These are phyloP conservation scores for Syncephalis fuscata DNA, from an alignment of 371 early-diverging fungal species.

Conservation along the genomic window DNA sequence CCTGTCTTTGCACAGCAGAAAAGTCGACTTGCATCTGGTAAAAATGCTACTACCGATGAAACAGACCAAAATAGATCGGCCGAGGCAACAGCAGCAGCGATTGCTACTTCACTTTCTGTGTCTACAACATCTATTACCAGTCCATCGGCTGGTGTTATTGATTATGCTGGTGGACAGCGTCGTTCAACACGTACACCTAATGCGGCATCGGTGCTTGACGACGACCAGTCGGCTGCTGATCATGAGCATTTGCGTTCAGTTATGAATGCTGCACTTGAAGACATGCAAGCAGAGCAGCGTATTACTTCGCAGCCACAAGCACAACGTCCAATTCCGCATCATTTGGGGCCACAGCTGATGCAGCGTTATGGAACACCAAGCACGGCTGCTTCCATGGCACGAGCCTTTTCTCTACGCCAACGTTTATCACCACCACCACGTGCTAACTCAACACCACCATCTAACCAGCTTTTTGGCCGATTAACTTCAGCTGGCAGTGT, in stretches of 20 bases:
- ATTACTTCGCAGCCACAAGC: too few species aligned
- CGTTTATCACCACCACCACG: conserved; percentile 19
- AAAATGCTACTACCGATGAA: too few species aligned
- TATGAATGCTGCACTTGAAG: conserved; percentile 32
- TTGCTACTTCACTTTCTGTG: conserved; percentile 4
- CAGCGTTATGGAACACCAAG: neutral
- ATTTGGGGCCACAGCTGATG: too few species aligned
- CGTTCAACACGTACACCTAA: conserved; percentile 1
- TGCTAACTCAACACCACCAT: conserved; percentile 26
- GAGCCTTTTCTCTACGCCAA: conserved; percentile 2
- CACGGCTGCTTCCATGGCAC: conserved; percentile 1
- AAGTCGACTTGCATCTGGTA: conserved; percentile 10
- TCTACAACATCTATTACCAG: conserved; percentile 6
- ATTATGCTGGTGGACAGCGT: conserved; percentile 13
- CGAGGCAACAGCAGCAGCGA: conserved; percentile 16
- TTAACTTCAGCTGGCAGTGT: too few species aligned
- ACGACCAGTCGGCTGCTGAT: conserved; percentile 5
- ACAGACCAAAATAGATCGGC: conserved; percentile 19
- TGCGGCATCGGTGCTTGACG: conserved; percentile 1
- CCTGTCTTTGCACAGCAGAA: conserved; percentile 52
- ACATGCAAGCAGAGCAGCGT: conserved; percentile 13
- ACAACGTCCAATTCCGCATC: conserved; percentile 2
- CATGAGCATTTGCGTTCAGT: conserved; percentile 21
- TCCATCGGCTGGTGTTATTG: conserved; percentile 12
- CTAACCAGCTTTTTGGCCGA: conserved; percentile 9